Evolutionary conservation across 2,329 filamentous ascomycete genomes (phyloP).

Genomic region (Biscogniauxia sp.): DNA sequence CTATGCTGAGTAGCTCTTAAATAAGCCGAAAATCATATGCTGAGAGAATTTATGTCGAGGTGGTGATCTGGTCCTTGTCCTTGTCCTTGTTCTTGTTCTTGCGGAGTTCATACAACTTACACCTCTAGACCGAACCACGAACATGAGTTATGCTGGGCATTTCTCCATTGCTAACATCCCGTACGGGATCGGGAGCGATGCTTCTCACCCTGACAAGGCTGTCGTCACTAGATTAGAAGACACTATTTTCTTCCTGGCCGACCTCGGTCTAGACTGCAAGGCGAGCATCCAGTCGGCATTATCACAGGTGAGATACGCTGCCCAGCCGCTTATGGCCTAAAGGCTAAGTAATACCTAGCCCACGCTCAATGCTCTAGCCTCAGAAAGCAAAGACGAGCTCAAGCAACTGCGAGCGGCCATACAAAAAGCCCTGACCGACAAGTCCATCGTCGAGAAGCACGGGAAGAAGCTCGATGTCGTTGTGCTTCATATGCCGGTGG

Average conservation of each 20-base stretch:
- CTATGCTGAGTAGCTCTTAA: not conserved
- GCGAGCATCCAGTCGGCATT: constrained; percentile 11
- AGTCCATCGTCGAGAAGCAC: constrained; percentile 17
- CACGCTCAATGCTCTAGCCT: constrained; percentile 22
- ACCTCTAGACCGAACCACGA: not conserved
- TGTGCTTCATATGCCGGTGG: constrained; percentile 52
- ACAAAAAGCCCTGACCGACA: constrained; percentile 16
- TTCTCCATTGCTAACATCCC: constrained; percentile 54
- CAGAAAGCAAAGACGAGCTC: constrained; percentile 13
- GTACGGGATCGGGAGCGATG: constrained; percentile 49
- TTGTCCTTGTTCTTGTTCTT: too few relatives aligned
- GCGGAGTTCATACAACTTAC: not conserved
- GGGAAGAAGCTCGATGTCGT: constrained; percentile 38
- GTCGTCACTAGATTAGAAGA: constrained; percentile 51
- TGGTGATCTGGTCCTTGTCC: not conserved
- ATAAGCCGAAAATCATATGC: not conserved
- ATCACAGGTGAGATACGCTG: constrained; percentile 10
- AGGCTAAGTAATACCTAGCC: constrained; percentile 15
- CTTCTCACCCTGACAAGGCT: constrained; percentile 36
- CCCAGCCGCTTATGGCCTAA: not conserved
- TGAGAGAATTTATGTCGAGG: not conserved
- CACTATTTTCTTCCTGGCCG: constrained; percentile 50
- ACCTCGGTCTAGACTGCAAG: constrained; percentile 32
- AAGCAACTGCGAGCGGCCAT: constrained; percentile 19
- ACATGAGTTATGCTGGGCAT: constrained; percentile 32